These are phyloP conservation scores for Oryza nivara DNA, from an alignment of 176 grass and related monocot species.

Conservation along the genomic window DNA sequence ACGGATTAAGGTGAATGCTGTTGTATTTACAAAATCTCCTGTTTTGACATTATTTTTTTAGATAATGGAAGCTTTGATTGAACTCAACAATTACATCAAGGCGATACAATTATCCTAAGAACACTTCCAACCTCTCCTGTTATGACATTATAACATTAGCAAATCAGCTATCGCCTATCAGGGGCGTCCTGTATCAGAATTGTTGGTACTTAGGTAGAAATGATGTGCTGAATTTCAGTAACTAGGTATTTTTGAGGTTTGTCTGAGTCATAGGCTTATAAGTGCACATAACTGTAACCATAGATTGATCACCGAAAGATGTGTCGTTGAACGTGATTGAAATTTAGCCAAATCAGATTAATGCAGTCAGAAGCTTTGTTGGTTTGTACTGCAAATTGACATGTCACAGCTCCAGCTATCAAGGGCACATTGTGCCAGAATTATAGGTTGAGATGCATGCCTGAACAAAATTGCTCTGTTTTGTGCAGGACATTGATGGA, in stretches of 20 bases:
- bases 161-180: background rate
- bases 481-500: slow-evolving; percentile 84
- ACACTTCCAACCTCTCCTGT: too few relatives aligned
- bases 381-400: background rate
- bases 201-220: background rate
- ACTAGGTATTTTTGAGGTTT: background rate
- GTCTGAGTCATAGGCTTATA: background rate
- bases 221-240: background rate
- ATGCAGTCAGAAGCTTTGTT: background rate
- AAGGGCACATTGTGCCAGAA: background rate
- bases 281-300: background rate
- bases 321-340: background rate
- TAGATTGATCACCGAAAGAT: background rate
- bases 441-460: background rate
- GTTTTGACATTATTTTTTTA: background rate
- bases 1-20: background rate
- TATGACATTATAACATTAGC: background rate
- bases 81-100: too few relatives aligned
- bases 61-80: too few relatives aligned
- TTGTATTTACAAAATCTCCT: background rate
- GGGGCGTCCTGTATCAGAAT: background rate
- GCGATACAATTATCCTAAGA: too few relatives aligned
- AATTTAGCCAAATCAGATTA: background rate
- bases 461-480: slow-evolving; percentile 35
- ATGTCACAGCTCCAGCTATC: background rate